These are phyloP conservation scores for Candida odintsovae DNA, from an alignment of 805 yeast species.

Conservation along the genomic window DNA sequence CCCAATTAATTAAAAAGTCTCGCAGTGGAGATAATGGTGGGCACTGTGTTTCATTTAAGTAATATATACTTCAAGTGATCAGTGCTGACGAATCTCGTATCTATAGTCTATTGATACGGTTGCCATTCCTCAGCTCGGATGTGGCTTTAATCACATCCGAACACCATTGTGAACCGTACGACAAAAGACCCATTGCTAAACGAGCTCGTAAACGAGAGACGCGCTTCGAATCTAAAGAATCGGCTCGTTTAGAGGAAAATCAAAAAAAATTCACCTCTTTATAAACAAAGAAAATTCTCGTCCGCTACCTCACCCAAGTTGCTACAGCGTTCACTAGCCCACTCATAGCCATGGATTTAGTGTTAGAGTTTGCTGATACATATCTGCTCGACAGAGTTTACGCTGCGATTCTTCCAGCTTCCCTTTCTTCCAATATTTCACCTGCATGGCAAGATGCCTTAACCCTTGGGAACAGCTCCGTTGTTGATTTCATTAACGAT, in stretches of 20 bases:
- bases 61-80: no score
- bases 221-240: background rate
- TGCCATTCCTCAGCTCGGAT: no score
- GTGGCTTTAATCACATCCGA: background rate
- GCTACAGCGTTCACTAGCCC: background rate
- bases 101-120: no score
- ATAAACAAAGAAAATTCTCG: background rate
- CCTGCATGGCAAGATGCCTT: conserved; percentile 24
- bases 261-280: background rate
- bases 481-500: conserved; percentile 17
- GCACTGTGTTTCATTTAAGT: no score
- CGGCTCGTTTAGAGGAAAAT: background rate
- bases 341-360: conserved; percentile 68
- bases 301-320: background rate
- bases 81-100: no score
- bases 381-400: conserved; percentile 69
- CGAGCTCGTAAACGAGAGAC: background rate
- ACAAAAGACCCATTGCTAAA: background rate
- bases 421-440: conserved; percentile 35
- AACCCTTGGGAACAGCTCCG: conserved; percentile 18
- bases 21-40: no score
- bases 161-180: background rate
- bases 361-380: conserved; percentile 74
- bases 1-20: no score
- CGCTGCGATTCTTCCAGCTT: conserved; percentile 60